These are phyloP conservation scores for Magnaporthiopsis rhizophila DNA, from an alignment of 2,329 filamentous ascomycete species.

Conservation along the genomic window DNA sequence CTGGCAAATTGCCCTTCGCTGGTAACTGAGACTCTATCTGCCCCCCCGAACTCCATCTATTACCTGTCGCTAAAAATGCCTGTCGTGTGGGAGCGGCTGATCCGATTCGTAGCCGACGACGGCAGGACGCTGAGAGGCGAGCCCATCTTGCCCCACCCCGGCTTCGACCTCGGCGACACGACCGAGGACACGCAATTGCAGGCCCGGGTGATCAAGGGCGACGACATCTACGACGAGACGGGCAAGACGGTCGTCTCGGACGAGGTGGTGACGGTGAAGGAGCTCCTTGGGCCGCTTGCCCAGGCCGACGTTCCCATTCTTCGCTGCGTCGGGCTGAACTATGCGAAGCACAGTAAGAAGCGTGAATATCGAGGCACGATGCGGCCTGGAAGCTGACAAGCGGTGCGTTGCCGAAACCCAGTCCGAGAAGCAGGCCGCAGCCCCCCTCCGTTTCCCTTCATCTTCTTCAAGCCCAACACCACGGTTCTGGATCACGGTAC, in stretches of 20 bases:
- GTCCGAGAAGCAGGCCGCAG: slow-evolving; percentile 43
- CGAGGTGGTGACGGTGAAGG: slow-evolving; percentile 44
- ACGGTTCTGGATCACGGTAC: slow-evolving; percentile 28
- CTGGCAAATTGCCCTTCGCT: no score
- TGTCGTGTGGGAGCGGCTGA: slow-evolving; percentile 40
- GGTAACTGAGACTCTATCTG: no score
- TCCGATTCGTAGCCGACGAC: slow-evolving; percentile 45
- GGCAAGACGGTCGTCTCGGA: slow-evolving; percentile 42
- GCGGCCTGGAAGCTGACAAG: neutral
- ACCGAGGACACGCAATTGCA: slow-evolving; percentile 38
- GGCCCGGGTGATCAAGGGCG: slow-evolving; percentile 42
- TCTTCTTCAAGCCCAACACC: slow-evolving; percentile 42
- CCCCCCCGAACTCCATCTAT: no score
- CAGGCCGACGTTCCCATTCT: slow-evolving; percentile 45
- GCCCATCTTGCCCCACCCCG: slow-evolving; percentile 34
- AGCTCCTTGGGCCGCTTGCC: slow-evolving; percentile 43
- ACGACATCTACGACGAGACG: slow-evolving; percentile 38
- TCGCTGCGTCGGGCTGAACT: slow-evolving; percentile 52
- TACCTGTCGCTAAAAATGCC: slow-evolving; percentile 16
- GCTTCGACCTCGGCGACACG: slow-evolving; percentile 41
- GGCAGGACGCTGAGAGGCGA: slow-evolving; percentile 42
- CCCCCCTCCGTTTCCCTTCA: slow-evolving; percentile 37
- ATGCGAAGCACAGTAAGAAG: slow-evolving; percentile 40
- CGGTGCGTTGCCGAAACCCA: slow-evolving; percentile 15
- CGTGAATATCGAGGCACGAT: neutral